Percentiles rank a stretch among this genome's conserved stretches.
Conservation (phyloP, 306 rosid species). For the Prunus mira region DNA sequence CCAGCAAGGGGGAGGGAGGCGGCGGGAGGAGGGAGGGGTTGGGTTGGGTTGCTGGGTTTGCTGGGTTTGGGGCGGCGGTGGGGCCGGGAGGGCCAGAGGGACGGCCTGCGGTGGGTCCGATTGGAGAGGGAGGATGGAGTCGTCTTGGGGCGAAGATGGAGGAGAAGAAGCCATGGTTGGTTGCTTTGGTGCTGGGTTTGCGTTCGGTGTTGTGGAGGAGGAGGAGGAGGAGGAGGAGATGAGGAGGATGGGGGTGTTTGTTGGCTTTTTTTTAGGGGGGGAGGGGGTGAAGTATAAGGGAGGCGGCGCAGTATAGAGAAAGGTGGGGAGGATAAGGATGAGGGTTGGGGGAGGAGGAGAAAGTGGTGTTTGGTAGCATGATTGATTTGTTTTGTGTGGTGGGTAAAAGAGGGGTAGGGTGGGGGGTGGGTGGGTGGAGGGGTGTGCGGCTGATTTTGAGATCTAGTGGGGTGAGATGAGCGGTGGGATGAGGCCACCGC, state of each 20-base stretch:
- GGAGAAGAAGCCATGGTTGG: conserved; percentile 14
- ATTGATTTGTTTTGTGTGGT: conserved; percentile 1
- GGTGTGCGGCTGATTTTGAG: conserved; percentile 75
- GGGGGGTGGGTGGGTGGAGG: conserved; percentile 32
- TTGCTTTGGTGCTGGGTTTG: background rate
- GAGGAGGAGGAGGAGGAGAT: background rate
- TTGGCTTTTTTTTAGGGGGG: background rate
- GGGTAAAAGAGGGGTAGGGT: conserved; percentile 23
- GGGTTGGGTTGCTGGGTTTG: conserved; percentile 8
- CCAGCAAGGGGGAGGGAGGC: conserved; percentile 95
- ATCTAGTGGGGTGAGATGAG: conserved; percentile 53
- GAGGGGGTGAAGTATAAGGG: conserved; percentile 4
- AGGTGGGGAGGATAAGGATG: background rate
- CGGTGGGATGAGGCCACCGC: conserved; percentile 81
- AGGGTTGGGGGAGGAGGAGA: conserved; percentile 12
- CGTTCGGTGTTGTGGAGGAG: background rate
- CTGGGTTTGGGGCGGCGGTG: conserved; percentile 14
- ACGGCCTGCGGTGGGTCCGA: conserved; percentile 37
- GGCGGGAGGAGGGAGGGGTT: conserved; percentile 52
- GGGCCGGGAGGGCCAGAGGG: conserved; percentile 42
- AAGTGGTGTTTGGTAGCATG: conserved; percentile 44
- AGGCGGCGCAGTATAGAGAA: conserved; percentile 11
- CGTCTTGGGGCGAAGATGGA: conserved; percentile 26
- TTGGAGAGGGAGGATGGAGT: conserved; percentile 39
- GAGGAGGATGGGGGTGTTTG: no score